Base-by-base conservation (phyloP, 257 asterid species). In the Rauvolfia tetraphylla region DNA sequence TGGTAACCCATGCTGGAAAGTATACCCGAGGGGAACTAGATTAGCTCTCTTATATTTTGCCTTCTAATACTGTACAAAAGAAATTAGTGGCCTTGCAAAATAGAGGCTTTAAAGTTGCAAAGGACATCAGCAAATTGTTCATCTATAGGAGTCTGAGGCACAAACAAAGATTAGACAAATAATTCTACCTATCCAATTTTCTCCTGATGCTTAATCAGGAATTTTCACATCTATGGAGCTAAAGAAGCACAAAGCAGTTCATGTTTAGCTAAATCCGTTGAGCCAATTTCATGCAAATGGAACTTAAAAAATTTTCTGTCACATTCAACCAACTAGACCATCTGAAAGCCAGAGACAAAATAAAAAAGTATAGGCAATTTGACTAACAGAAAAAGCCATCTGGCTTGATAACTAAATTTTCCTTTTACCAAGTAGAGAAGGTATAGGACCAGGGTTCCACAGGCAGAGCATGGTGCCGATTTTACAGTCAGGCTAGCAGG, bases 11-110 rank as follows among this genome's bases (percentile, higher is more conserved):
- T 61, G 62, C 72, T 83, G 80, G 89, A 87, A 57, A 85, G 82
- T 76, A 85, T 84, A 27, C 85, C 89, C 33, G 90, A 89, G 83
- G 76, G 80, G 23, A 71, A 75, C 78, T 87, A 80, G 84, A 15
- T 13, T 54, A 41, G 46, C 6, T 22, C 44, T 58, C 76, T 44
- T 71, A 59, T 36, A 34, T 62, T 71, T 70, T 42, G 18, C 18
- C 9, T 42, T 75, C 33, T 20, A 36, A 48, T 63, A 14, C 4
- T 44, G 75, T 42, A 79, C 57, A 67, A 65, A 51, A 3, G 38
- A 73, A 7, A 36, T 10, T 44, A 68, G 49, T 68, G 70, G 59
- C 53, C 69, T 66, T 66, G 65, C 71, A 20, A 57, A 44, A 27
- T 4, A 42, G 23, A 42, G 68, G 51, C 75, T 38, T 29, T 25